Conservation (phyloP, 2,329 filamentous ascomycete species). For the Penicillium rolfsii region DNA sequence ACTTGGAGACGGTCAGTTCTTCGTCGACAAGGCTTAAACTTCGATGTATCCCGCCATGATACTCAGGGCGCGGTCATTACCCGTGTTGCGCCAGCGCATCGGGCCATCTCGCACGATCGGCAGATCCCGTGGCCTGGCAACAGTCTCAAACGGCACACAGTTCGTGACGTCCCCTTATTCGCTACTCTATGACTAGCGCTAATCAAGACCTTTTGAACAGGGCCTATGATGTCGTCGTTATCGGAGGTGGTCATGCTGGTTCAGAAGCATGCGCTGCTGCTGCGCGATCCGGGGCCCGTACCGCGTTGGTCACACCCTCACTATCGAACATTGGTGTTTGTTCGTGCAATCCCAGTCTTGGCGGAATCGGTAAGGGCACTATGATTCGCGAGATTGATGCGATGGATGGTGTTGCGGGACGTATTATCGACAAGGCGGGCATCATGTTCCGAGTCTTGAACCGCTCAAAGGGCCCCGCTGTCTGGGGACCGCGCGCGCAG, state of each 20-base stretch:
- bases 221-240: constrained; percentile 88
- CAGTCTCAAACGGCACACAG: constrained; percentile 43
- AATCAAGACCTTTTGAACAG: constrained; percentile 44
- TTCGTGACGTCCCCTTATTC: constrained; percentile 27
- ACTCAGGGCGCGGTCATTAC: constrained; percentile 38
- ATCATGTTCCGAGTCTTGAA: constrained; percentile 94
- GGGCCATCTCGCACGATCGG: constrained; percentile 26
- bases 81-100: constrained; percentile 34
- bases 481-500: constrained; percentile 95
- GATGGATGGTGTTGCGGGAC: constrained; percentile 83
- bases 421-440: constrained; percentile 89
- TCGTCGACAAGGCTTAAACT: background rate
- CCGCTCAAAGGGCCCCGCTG: constrained; percentile 84
- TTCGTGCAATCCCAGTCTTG: constrained; percentile 96
- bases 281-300: constrained; percentile 83
- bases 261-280: constrained; percentile 91
- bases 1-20: background rate
- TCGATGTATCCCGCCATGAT: constrained; percentile 35
- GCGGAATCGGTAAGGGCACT: constrained; percentile 97
- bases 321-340: constrained; percentile 89
- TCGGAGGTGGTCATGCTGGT: constrained; percentile 94
- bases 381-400: constrained; percentile 96
- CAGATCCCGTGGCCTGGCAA: constrained; percentile 42
- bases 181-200: constrained; percentile 4
- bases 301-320: constrained; percentile 86